Percentiles rank a stretch among this genome's conserved stretches.
Evolutionary conservation across 2,329 filamentous ascomycete species (phyloP).

Genomic region (Colletotrichum camelliae): DNA sequence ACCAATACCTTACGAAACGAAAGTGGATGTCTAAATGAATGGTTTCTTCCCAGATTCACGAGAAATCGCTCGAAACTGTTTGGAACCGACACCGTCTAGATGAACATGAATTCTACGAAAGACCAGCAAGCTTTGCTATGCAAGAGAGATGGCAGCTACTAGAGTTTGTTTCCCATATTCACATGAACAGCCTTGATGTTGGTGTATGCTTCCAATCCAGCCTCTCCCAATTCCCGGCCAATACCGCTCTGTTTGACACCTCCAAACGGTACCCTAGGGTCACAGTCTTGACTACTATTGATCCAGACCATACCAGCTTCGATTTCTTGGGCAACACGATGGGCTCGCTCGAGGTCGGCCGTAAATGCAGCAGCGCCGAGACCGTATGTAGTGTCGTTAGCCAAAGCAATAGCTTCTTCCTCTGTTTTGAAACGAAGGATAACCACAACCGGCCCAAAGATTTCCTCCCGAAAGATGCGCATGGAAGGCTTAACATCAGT

Average conservation of each 20-base stretch:
- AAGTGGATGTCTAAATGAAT: not conserved
- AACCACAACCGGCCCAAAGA: slow-evolving; percentile 52
- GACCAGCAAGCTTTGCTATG: not conserved
- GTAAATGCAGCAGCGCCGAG: slow-evolving; percentile 68
- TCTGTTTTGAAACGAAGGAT: not conserved
- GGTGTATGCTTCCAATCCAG: not conserved
- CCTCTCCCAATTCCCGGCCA: not conserved
- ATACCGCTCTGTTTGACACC: slow-evolving; percentile 44
- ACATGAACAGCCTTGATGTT: not conserved
- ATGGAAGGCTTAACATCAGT: slow-evolving; percentile 45
- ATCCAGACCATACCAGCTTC: slow-evolving; percentile 65
- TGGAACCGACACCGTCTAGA: not conserved
- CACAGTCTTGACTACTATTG: slow-evolving; percentile 51
- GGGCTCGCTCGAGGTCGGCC: slow-evolving; percentile 55
- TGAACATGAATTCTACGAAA: not conserved
- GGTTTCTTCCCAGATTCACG: not conserved
- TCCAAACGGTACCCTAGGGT: slow-evolving; percentile 49
- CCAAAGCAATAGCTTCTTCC: slow-evolving; percentile 28
- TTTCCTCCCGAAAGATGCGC: slow-evolving; percentile 50
- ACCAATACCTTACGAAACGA: not conserved
- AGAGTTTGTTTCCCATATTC: not conserved
- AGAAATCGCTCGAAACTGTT: not conserved
- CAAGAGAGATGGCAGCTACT: not conserved
- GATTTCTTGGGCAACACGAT: slow-evolving; percentile 57
- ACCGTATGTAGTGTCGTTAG: slow-evolving; percentile 63